Base-by-base conservation (phyloP, 371 early-diverging fungal genomes). In the Syncephalastrum racemosum region DNA sequence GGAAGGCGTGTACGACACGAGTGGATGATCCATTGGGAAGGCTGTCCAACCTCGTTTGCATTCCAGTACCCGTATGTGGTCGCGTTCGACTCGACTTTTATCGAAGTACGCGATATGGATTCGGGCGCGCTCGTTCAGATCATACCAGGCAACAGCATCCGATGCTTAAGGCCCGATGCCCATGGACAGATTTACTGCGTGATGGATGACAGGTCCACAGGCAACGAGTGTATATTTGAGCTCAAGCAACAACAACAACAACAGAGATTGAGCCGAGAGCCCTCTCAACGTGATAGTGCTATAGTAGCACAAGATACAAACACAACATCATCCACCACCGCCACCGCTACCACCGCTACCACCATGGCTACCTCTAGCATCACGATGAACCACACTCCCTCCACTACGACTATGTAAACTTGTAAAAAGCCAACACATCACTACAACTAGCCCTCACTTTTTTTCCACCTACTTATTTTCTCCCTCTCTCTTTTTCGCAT, bases 81-180 rank as follows among this genome's bases (percentile, higher is more conserved):
- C 50, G 95, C 95, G 1, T 94, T 92, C 63, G 92, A 92, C 50
- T 69, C 88, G 12, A 82, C 80, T 22, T 95, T 97, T 64, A 90
- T 95, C 55, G 95, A 95, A 49, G n/a, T 48, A 8, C 16, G 15
- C 18, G 31, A 24, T 47, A 50, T 40, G 14, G 39, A 23, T 15
- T 66, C 79, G 74, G 83, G 87, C n/a, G 70, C 75, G 47, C 71
- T 87, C 44, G 73, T 76, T 5, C 87, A 87, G 65, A 78, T 87
- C 19, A 85, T 87, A 54, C 79, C 80, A 13, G 84, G 83, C 5
- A 74, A 72, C 23, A 85, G 84, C 46, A 78, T 85, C 41, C 75
- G 84, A 16, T 85, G 83, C 53, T 70, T 86, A 40, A 70, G 73
- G 25, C 78, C 77, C 22, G 79, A 83, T 31, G 64, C 77, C 10